These are phyloP conservation scores for Stephania japonica DNA, from an alignment of 164 flowering plant genomes.

Conservation along the genomic window DNA sequence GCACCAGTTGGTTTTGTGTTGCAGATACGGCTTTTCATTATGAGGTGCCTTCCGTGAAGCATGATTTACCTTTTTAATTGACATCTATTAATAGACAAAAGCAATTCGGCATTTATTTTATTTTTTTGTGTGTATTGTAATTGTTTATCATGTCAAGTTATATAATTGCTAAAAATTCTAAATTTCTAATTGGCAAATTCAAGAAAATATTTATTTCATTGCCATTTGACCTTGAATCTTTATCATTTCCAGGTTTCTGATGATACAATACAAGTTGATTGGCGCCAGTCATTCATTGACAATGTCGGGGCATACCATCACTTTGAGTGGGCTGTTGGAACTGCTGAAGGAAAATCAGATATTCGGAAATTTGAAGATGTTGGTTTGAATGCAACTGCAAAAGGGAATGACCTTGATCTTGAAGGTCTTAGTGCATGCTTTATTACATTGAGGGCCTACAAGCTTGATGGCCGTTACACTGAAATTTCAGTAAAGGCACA, in stretches of 20 bases:
- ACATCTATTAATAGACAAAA: neutral
- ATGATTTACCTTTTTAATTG: neutral
- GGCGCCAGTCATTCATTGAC: slow-evolving; percentile 81
- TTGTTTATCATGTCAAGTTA: slow-evolving; percentile 6
- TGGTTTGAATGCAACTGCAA: slow-evolving; percentile 72
- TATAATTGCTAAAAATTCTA: neutral
- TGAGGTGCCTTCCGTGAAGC: slow-evolving; percentile 46
- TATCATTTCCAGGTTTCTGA: slow-evolving; percentile 56
- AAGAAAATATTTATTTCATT: neutral
- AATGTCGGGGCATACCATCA: slow-evolving; percentile 72
- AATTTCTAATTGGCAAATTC: neutral
- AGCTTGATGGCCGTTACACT: slow-evolving; percentile 79
- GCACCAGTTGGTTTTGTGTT: slow-evolving; percentile 91
- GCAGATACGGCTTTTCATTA: slow-evolving; percentile 92
- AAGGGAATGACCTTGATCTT: slow-evolving; percentile 74
- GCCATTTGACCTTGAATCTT: slow-evolving; percentile 9
- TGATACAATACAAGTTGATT: slow-evolving; percentile 71
- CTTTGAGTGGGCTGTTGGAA: slow-evolving; percentile 97
- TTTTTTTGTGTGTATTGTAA: neutral
- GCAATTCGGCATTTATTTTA: neutral
- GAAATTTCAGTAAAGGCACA: slow-evolving; percentile 93
- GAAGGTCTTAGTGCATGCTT: slow-evolving; percentile 69
- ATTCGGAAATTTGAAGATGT: slow-evolving; percentile 88
- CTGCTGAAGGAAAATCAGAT: slow-evolving; percentile 91
- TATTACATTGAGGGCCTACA: slow-evolving; percentile 91